These are phyloP conservation scores for Candida parachauliodes DNA, from an alignment of 805 yeast genomes.

Conservation along the genomic window DNA sequence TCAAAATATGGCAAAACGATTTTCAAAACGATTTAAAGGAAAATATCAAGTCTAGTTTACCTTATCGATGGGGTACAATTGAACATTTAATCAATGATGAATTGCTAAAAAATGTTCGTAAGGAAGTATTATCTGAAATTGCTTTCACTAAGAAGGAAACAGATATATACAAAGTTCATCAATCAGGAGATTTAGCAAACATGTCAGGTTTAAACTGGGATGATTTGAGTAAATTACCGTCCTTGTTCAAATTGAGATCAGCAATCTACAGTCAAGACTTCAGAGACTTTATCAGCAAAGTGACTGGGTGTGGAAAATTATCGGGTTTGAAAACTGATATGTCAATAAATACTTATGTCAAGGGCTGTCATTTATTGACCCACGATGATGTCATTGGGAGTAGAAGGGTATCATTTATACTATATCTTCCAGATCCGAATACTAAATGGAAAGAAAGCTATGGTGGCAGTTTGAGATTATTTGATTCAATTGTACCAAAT, in stretches of 20 bases:
- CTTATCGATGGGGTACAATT: slow-evolving; percentile 90
- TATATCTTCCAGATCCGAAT: slow-evolving; percentile 91
- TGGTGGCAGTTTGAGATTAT: slow-evolving; percentile 89
- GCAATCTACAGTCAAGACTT: slow-evolving; percentile 86
- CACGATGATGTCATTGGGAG: slow-evolving; percentile 99
- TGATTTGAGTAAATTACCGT: slow-evolving; percentile 71
- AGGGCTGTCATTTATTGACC: slow-evolving; percentile 89
- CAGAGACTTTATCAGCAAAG: slow-evolving; percentile 68
- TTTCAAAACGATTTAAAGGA: slow-evolving; percentile 39
- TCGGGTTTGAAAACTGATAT: slow-evolving; percentile 91
- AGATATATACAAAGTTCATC: slow-evolving; percentile 90
- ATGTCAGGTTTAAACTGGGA: slow-evolving; percentile 77
- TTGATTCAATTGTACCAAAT: slow-evolving; percentile 82
- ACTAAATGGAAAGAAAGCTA: slow-evolving; percentile 83
- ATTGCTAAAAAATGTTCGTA: slow-evolving; percentile 72
- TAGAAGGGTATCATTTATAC: slow-evolving; percentile 85
- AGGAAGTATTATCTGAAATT: slow-evolving; percentile 77
- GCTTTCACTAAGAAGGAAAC: slow-evolving; percentile 95
- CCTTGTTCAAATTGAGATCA: slow-evolving; percentile 72
- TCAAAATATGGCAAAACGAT: slow-evolving; percentile 43
- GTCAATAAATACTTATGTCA: slow-evolving; percentile 85
- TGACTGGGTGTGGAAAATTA: slow-evolving; percentile 84
- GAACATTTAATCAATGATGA: slow-evolving; percentile 70
- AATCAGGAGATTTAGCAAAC: slow-evolving; percentile 89
- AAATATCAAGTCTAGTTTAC: slow-evolving; percentile 55